Percentiles rank a stretch among this genome's conserved stretches.
These are phyloP conservation scores for Rhododendron molle DNA, from an alignment of 148 eudicot genomes.

Conservation along the genomic window DNA sequence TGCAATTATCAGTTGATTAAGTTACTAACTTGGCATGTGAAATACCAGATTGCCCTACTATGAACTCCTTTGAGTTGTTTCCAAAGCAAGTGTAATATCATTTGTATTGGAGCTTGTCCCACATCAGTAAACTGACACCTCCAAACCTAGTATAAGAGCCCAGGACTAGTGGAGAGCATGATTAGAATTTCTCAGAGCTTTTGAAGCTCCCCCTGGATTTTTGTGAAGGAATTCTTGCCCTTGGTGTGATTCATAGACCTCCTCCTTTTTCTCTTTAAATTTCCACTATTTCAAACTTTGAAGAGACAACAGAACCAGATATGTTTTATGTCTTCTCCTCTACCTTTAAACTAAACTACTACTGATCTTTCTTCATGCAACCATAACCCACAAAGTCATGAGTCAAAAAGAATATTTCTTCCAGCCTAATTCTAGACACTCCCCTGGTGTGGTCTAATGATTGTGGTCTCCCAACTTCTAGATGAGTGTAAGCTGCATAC, in stretches of 20 bases:
- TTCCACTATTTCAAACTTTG: background rate
- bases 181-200: background rate
- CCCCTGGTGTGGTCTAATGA: background rate
- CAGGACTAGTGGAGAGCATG: background rate
- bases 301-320: background rate
- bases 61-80: background rate
- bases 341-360: background rate
- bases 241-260: background rate
- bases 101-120: background rate
- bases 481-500: background rate
- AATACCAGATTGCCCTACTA: background rate
- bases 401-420: background rate
- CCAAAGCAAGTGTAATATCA: background rate
- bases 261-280: background rate
- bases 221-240: background rate
- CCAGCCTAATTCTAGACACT: background rate
- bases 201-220: background rate
- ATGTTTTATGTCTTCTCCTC: background rate
- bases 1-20: conserved; percentile 23
- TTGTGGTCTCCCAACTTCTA: background rate
- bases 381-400: background rate
- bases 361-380: background rate
- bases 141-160: background rate
- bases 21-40: background rate
- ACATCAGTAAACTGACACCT: background rate